Evolutionary conservation across 2,329 filamentous ascomycete species (phyloP).

Genomic region (Fusarium subtropicale): DNA sequence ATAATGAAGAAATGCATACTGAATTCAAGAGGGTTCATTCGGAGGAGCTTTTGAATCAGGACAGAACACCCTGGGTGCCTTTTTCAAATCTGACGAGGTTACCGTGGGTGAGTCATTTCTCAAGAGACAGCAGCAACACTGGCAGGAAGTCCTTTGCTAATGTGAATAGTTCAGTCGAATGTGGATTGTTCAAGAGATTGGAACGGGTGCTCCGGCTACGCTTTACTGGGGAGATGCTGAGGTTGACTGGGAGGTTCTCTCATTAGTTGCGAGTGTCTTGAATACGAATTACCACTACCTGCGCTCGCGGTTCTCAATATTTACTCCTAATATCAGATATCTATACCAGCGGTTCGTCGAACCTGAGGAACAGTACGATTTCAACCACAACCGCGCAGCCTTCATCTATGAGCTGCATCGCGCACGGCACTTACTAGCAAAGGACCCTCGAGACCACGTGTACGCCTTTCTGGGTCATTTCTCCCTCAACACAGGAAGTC

Average conservation of each 20-base stretch:
- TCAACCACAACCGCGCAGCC: slow-evolving; percentile 49
- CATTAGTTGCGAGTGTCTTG: slow-evolving; percentile 48
- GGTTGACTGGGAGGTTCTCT: slow-evolving; percentile 51
- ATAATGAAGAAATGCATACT: slow-evolving; percentile 47
- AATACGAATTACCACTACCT: slow-evolving; percentile 52
- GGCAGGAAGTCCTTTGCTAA: not conserved
- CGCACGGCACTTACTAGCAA: slow-evolving; percentile 49
- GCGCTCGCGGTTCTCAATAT: slow-evolving; percentile 47
- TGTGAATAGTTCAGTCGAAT: slow-evolving; percentile 50
- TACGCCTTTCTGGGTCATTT: slow-evolving; percentile 54
- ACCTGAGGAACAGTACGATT: slow-evolving; percentile 44
- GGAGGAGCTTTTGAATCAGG: slow-evolving; percentile 47
- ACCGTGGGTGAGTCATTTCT: slow-evolving; percentile 49
- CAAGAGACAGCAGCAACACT: not conserved
- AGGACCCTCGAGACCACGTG: slow-evolving; percentile 52
- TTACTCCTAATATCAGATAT: slow-evolving; percentile 52
- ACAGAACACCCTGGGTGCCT: slow-evolving; percentile 48
- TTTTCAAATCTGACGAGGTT: slow-evolving; percentile 49
- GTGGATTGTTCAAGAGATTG: slow-evolving; percentile 55
- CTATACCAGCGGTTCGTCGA: slow-evolving; percentile 51
- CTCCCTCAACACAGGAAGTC: slow-evolving; percentile 44
- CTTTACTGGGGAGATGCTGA: slow-evolving; percentile 52
- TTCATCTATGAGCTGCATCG: slow-evolving; percentile 54
- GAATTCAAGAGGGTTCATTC: slow-evolving; percentile 48
- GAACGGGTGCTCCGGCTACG: slow-evolving; percentile 49